These are phyloP conservation scores for Saccharomycopsis fibuligera DNA, from an alignment of 805 yeast species.

Conservation along the genomic window DNA sequence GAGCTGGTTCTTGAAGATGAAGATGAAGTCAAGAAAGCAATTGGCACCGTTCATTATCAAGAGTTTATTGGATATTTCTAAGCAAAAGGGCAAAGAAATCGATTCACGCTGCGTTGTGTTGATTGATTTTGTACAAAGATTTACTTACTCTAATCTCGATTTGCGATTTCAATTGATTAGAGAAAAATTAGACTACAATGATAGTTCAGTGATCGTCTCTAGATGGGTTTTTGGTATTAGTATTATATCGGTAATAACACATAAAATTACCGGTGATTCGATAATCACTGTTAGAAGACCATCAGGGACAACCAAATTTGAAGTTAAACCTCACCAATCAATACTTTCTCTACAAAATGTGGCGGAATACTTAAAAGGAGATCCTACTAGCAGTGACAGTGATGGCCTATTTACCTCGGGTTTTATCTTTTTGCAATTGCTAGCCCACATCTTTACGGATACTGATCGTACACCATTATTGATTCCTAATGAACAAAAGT, in stretches of 20 bases:
- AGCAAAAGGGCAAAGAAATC: slow-evolving; percentile 27
- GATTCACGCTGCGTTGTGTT: slow-evolving; percentile 51
- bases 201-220: slow-evolving; percentile 25
- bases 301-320: slow-evolving; percentile 51
- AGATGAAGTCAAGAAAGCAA: slow-evolving; percentile 48
- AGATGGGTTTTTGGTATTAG: slow-evolving; percentile 61
- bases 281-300: slow-evolving; percentile 54
- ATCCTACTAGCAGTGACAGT: slow-evolving; percentile 22
- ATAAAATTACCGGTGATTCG: slow-evolving; percentile 45
- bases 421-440: slow-evolving; percentile 45
- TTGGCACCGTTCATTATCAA: slow-evolving; percentile 58
- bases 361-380: slow-evolving; percentile 23
- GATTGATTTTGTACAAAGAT: slow-evolving; percentile 62
- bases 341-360: slow-evolving; percentile 28
- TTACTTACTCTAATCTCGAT: slow-evolving; percentile 58
- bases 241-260: slow-evolving; percentile 50
- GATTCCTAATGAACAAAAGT: slow-evolving; percentile 29
- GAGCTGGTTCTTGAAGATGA: slow-evolving; percentile 65
- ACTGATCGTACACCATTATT: slow-evolving; percentile 23
- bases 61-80: slow-evolving; percentile 32
- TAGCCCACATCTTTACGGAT: slow-evolving; percentile 32
- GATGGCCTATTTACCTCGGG: slow-evolving; percentile 35
- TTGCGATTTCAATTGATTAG: slow-evolving; percentile 31
- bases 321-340: slow-evolving; percentile 36
- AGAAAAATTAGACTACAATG: slow-evolving; percentile 21